phyloP scores from a whole-genome alignment of 441 rosid genomes.

The Populus hybrid region DNA sequence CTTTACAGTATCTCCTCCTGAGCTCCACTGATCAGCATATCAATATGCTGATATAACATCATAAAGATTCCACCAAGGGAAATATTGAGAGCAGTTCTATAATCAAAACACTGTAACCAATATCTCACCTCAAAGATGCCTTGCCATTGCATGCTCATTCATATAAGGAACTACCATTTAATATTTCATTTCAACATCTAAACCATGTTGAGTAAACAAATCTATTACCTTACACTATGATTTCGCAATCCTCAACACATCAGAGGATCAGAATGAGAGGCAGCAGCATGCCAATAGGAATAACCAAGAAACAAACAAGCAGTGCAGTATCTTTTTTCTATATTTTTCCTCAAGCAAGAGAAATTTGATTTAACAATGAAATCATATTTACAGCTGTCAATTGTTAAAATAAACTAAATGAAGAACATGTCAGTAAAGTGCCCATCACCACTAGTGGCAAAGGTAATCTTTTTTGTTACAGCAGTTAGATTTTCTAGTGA shows the following conservation, averaged over 20 bases:
- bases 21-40: not conserved
- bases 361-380: not conserved
- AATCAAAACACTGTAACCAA: not conserved
- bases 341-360: not conserved
- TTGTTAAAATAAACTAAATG: not conserved
- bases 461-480: not conserved
- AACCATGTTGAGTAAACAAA: not conserved
- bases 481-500: not conserved
- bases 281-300: not conserved
- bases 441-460: not conserved
- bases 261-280: not conserved
- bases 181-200: not conserved
- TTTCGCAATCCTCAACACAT: not conserved
- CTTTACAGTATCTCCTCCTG: not conserved
- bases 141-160: not conserved
- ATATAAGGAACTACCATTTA: not conserved
- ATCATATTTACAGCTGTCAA: not conserved
- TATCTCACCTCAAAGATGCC: not conserved
- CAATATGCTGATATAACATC: not conserved
- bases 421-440: not conserved
- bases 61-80: not conserved
- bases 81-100: not conserved
- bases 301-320: not conserved
- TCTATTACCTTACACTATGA: not conserved
- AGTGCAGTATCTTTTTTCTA: not conserved